Evolutionary conservation across 2,329 filamentous ascomycete genomes (phyloP).

Genomic region (Aaosphaeria arxii): DNA sequence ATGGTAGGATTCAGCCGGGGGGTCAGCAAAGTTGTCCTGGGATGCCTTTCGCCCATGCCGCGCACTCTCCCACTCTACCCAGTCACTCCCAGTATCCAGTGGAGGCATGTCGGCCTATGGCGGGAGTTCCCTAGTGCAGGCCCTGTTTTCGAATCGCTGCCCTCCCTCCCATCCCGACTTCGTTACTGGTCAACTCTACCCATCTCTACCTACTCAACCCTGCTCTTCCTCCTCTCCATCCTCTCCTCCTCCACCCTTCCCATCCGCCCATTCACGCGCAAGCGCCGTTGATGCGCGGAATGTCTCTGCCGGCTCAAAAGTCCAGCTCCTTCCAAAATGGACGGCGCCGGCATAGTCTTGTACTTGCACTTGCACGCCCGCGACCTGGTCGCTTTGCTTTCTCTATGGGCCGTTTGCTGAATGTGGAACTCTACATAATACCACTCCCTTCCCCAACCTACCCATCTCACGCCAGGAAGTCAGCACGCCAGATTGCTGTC

Average conservation of each 20-base stretch:
- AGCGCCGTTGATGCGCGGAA: conserved; percentile 32
- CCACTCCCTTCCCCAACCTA: conserved; percentile 17
- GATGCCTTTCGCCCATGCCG: too few relatives aligned
- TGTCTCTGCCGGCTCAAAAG: conserved; percentile 16
- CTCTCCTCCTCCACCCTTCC: conserved; percentile 19
- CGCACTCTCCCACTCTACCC: too few relatives aligned
- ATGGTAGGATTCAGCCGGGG: too few relatives aligned
- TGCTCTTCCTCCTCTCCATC: conserved; percentile 11
- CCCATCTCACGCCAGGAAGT: conserved; percentile 17
- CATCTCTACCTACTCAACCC: conserved; percentile 11
- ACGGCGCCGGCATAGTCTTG: conserved; percentile 15
- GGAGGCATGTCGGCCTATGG: conserved; percentile 7
- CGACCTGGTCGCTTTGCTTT: too few relatives aligned
- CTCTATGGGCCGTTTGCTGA: too few relatives aligned
- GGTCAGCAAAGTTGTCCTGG: too few relatives aligned
- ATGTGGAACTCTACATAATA: neutral
- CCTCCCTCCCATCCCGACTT: conserved; percentile 19
- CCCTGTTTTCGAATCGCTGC: conserved; percentile 33
- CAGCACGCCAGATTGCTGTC: conserved; percentile 14
- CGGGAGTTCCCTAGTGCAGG: conserved; percentile 21
- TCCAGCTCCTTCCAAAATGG: conserved; percentile 21
- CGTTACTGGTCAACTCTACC: conserved; percentile 18
- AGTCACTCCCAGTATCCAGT: too few relatives aligned
- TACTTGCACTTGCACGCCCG: too few relatives aligned
- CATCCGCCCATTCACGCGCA: conserved; percentile 33